Base-by-base conservation (phyloP, 305 asterid genomes). In the Nicotiana rustica region DNA sequence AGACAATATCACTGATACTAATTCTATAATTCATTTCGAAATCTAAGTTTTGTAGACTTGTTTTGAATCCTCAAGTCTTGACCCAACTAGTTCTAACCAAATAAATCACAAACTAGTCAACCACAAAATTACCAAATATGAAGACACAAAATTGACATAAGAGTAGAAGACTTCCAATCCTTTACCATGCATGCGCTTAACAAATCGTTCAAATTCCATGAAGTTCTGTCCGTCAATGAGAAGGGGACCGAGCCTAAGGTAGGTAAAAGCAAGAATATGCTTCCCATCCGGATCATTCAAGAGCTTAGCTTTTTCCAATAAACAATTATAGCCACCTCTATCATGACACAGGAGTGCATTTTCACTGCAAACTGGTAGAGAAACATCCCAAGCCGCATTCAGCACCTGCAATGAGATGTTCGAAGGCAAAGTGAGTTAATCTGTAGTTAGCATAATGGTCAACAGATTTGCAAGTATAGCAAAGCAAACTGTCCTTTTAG, bases 331-430 rank as follows among this genome's bases (percentile, higher is more conserved):
- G 57, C 98, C 92, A 79, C 90, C 93, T 84, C 91, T 92, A 66
- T 92, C 93, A 52, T 89, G 89, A 82, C 95, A 91, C 36, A 95
- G 92, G 35, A 94, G 92, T 31, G 97, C 95, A 80, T 94, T 94
- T 81, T 94, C 97, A 86, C 95, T 92, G 73, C 97, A 93, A 59
- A 92, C 93, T n/a, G 88, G 89, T 85, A 94, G 82, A 79, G 85
- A 84, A 44, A 85, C 91, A 83, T 92, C 98, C 97, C 98, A 92
- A 49, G 98, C 94, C 60, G 92, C 91, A 86, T 94, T 92, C 29
- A 91, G 71, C 88, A 94, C 98, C 96, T 93, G 87, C 70, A 78
- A 76, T 41, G 67, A 41, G 21, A 52, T 15, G 65, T 76, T 29
- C 65, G 31, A 76, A 76, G 47, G 80, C 47, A 55, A 29, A 29